Evolutionary conservation across 2,329 filamentous ascomycete species (phyloP).

Genomic region (Xylaria sp.): DNA sequence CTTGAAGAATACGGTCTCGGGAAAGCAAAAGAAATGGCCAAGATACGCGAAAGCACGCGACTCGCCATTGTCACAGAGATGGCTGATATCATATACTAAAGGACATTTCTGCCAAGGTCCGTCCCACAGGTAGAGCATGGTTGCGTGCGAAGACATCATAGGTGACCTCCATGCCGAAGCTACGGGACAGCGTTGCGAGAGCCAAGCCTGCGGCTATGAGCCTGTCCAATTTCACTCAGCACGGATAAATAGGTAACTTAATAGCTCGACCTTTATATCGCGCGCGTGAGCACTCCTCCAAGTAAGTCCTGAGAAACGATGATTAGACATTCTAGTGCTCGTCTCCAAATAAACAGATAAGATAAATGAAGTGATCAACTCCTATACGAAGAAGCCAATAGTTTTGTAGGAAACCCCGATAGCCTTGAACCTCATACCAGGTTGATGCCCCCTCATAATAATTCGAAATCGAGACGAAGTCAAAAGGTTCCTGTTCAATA

Average conservation of each 20-base stretch:
- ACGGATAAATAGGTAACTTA: conserved; percentile 24
- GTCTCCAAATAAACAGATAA: neutral
- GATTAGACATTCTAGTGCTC: neutral
- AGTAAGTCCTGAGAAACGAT: neutral
- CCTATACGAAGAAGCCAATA: neutral
- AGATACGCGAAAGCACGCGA: conserved; percentile 5
- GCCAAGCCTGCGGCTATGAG: conserved; percentile 23
- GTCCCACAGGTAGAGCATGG: conserved; percentile 14
- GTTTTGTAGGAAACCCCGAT: neutral
- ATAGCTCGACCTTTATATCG: conserved; percentile 8
- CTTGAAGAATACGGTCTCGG: conserved; percentile 2
- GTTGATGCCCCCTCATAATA: neutral
- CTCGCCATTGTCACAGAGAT: neutral
- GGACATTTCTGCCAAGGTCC: conserved; percentile 1
- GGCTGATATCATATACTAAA: neutral
- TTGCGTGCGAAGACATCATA: conserved; percentile 10
- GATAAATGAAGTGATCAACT: neutral
- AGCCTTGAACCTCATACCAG: neutral
- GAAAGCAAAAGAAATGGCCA: conserved; percentile 1
- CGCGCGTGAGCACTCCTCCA: neutral
- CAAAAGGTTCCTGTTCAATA: conserved; percentile 3
- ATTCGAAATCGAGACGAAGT: neutral
- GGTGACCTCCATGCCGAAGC: conserved; percentile 15
- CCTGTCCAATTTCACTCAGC: conserved; percentile 14
- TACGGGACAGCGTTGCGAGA: conserved; percentile 15